Base-by-base conservation (phyloP, 805 yeast genomes). In the Cephaloascus albidus region DNA sequence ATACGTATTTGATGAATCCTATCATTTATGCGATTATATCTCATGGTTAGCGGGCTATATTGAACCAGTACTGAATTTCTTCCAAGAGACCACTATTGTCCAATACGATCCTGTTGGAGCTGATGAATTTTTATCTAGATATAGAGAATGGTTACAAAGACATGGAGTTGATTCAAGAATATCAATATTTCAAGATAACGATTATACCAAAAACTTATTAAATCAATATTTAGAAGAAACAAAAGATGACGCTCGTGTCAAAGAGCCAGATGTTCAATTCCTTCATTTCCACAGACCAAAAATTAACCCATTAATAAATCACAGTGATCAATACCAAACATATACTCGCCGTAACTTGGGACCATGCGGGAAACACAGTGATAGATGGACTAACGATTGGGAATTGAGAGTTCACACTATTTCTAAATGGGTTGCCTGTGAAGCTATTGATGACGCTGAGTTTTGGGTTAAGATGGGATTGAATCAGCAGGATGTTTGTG, bases 1-100 rank as follows among this genome's bases (percentile, higher is more conserved):
- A 18, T 51, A 46, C 26, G 61, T 60, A 14, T 50, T 60, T 41
- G 50, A 53, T 14, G 61, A 64, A 43, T 50, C 55, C 10, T 65
- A 60, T 47, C 62, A 65, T 41, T 39, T 49, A 20, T 43, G 42
- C 4, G 33, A 36, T 14, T 43, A 40, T 38, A 42, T 38, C 32
- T 26, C 55, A 1, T 49, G 54, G 55, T 40, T 51, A 27, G 55
- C 49, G 3, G 55, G 57, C 1, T 52, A 46, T 37, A 23, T 39
- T 16, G 38, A 35, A 5, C 43, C 40, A 6, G n/a, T n/a, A n/a
- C n/a, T n/a, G n/a, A 33, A 40, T 10, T 19, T 14, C 2, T 49
- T 53, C 40, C 44, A 46, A 37, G 57, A 53, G 37, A 49, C 54
- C 23, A 51, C 55, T 12, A 49, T 53, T 33, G 56, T 52, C 6